Evolutionary conservation across 192 early-diverging fungal genomes (phyloP), one percentile per base, ranked within the genome.

Genomic region (Pecoramyces ruminantium): DNA sequence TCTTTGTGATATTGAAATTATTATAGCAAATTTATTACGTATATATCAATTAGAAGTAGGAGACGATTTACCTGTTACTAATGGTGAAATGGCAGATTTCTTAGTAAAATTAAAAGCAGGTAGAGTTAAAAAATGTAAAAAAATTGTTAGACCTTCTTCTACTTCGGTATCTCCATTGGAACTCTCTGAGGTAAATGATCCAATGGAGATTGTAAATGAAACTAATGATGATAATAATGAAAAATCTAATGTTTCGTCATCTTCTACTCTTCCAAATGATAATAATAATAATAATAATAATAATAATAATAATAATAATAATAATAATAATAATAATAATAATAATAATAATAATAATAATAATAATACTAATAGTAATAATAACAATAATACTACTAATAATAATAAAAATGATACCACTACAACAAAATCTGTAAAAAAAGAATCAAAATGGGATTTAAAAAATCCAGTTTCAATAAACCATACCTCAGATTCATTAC

Each of bases 1-100:
- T 17, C 80, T 88, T 17, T 89, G 92, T 38, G 96, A 97, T 80
- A 84, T 92, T 5, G 77, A 84, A 14, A 81, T 86, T 34, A 89
- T 92, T 40, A 88, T 92, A 21, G 87, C 86, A 58, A 87, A 92
- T 42, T 21, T 67, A 25, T 67, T 67, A 67, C 18, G 18, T 67
- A 67, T n/a, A 4, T 67, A 67, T 67, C 1, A 67, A 67, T 67
- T 67, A n/a, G 51, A 67, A 11, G 51, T 67, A 21, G 51, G 51
- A 8, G 51, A 67, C 9, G 51, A 67, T 67, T n/a, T 67, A 67
- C 51, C 51, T 4, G 25, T 67, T 25, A 67, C 51, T 21, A 67
- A 67, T n/a, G 11, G 51, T 9, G 51, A 67, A 67, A 67, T 67
- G 51, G 25, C 51, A 9, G 51, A 67, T 11, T 67, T 67, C 9